phyloP scores from a whole-genome alignment of 164 flowering plant genomes.

The Buxus sempervirens region DNA sequence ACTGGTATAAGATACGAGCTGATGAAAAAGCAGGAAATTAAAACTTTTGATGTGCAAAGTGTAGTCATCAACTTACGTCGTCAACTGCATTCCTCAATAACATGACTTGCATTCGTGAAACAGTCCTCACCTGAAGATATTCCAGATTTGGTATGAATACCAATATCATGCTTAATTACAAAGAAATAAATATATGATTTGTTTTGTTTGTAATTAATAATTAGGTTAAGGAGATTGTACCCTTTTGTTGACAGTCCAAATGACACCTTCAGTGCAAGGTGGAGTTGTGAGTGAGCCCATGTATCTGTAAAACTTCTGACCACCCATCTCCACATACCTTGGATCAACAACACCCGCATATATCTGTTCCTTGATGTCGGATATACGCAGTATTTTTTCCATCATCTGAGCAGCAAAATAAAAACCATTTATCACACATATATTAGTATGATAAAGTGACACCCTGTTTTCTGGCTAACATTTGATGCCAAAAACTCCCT shows the following conservation, averaged over 20 bases:
- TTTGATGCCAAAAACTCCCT: no score
- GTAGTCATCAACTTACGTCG: slow-evolving; percentile 26
- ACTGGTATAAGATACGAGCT: neutral
- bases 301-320: slow-evolving; percentile 17
- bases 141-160: no score
- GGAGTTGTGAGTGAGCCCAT: slow-evolving; percentile 33
- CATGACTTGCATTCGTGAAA: slow-evolving; percentile 27
- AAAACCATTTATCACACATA: slow-evolving; percentile 1
- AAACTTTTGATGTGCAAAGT: no score
- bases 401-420: slow-evolving; percentile 10
- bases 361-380: slow-evolving; percentile 8
- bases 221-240: slow-evolving; percentile 4
- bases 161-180: no score
- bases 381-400: slow-evolving; percentile 10
- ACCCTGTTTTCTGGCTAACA: no score
- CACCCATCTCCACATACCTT: slow-evolving; percentile 6
- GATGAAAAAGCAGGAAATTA: neutral
- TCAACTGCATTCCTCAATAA: slow-evolving; percentile 28
- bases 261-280: slow-evolving; percentile 33
- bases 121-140: slow-evolving; percentile 23
- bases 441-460: neutral
- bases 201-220: neutral
- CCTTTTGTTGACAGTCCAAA: slow-evolving; percentile 28
- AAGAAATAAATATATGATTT: neutral
- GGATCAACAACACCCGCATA: slow-evolving; percentile 15